Percentiles rank a stretch among this genome's conserved stretches.
These are phyloP conservation scores for Clarireedia hainanense DNA, from an alignment of 2,329 filamentous ascomycete genomes.

Conservation along the genomic window DNA sequence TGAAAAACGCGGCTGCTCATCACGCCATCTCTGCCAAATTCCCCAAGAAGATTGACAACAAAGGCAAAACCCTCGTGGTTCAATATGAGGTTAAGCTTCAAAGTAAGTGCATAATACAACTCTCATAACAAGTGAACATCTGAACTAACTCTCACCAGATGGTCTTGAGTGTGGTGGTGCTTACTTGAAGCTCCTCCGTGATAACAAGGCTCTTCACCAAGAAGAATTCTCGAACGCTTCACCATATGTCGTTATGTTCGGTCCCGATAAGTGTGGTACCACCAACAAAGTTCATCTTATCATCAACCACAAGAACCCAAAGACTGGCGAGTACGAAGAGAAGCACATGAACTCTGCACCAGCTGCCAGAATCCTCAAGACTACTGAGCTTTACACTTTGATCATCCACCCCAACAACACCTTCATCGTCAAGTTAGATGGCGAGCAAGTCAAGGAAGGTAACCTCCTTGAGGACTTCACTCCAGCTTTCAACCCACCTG, in stretches of 20 bases:
- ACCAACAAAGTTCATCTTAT: conserved; percentile 99
- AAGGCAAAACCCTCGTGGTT: conserved; percentile 91
- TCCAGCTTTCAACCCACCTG: conserved; percentile 85
- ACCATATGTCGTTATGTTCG: conserved; percentile 99
- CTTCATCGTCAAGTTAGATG: conserved; percentile 86
- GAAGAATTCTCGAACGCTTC: conserved; percentile 98
- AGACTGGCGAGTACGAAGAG: conserved; percentile 99
- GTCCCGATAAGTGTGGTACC: conserved; percentile 96
- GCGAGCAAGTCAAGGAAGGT: conserved; percentile 79
- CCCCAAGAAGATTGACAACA: conserved; percentile 92
- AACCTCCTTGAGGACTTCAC: conserved; percentile 89
- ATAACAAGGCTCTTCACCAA: conserved; percentile 92
- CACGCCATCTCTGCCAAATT: conserved; percentile 99
- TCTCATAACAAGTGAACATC: conserved; percentile 1
- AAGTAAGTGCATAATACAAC: conserved; percentile 51
- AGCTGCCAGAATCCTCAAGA: conserved; percentile 81
- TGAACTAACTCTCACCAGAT: conserved; percentile 46
- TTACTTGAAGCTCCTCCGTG: conserved; percentile 97
- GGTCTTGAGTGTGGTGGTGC: conserved; percentile 96
- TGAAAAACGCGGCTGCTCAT: conserved; percentile 97
- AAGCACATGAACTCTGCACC: conserved; percentile 89
- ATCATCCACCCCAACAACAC: conserved; percentile 96
- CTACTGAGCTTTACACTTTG: conserved; percentile 89
- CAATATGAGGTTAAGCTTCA: conserved; percentile 99
- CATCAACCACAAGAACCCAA: conserved; percentile 99